These are phyloP conservation scores for Tephrocybe sp. DNA, from an alignment of 768 basidiomycete genomes.

Conservation along the genomic window DNA sequence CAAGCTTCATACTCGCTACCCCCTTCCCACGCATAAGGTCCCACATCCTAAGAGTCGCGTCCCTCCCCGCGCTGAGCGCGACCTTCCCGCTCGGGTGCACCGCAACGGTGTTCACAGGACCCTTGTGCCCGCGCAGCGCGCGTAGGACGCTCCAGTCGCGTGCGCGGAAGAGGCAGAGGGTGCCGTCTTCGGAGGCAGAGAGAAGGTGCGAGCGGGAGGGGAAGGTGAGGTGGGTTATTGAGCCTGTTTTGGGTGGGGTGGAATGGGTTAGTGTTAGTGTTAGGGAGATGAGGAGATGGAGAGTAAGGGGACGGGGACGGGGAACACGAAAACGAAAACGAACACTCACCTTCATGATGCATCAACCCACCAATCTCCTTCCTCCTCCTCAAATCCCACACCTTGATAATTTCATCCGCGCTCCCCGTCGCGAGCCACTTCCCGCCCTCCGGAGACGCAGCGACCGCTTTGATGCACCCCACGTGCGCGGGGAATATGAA, in stretches of 20 bases:
- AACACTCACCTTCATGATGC: slow-evolving; percentile 84
- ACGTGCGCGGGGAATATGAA: slow-evolving; percentile 98
- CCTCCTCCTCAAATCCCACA: slow-evolving; percentile 89
- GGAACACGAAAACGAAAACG: too few relatives aligned
- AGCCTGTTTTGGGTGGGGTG: slow-evolving; percentile 48
- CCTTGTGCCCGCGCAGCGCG: slow-evolving; percentile 89
- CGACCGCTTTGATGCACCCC: slow-evolving; percentile 87
- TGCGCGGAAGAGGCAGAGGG: slow-evolving; percentile 85
- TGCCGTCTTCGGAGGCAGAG: slow-evolving; percentile 91
- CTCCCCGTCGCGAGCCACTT: slow-evolving; percentile 97
- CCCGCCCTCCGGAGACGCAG: slow-evolving; percentile 83
- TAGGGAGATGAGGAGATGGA: slow-evolving; percentile 1
- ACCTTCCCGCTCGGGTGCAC: slow-evolving; percentile 94
- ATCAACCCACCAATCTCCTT: slow-evolving; percentile 95
- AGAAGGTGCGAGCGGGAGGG: slow-evolving; percentile 88
- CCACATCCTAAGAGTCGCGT: slow-evolving; percentile 94
- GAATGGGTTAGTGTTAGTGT: neutral
- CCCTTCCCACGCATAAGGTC: slow-evolving; percentile 95
- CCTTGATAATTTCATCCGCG: slow-evolving; percentile 94
- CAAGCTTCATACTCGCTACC: slow-evolving; percentile 83
- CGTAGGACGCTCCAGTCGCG: slow-evolving; percentile 94
- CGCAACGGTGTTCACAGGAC: slow-evolving; percentile 84
- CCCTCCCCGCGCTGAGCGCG: slow-evolving; percentile 87
- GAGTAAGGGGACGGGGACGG: neutral
- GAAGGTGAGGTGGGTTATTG: slow-evolving; percentile 85